Percentiles rank a stretch among this genome's conserved stretches.
Evolutionary conservation across 2,329 filamentous ascomycete genomes (phyloP).

Genomic region (Ilyonectria sp.): DNA sequence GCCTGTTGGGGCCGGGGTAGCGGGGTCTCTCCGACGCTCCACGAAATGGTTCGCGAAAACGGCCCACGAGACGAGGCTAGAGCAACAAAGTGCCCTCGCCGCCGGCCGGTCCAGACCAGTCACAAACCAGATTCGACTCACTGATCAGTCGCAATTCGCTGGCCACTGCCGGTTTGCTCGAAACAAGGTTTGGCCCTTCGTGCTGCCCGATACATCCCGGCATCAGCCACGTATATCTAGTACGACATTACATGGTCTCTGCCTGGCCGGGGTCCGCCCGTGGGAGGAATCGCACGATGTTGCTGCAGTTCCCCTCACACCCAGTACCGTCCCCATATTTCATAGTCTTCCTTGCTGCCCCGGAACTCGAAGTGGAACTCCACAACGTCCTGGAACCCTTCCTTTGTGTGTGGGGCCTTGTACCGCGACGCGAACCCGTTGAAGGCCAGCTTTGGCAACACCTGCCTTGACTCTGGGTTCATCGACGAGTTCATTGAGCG

Average conservation of each 20-base stretch:
- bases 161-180: not conserved
- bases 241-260: conserved; percentile 11
- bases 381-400: conserved; percentile 88
- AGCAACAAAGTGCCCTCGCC: not conserved
- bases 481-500: conserved; percentile 79
- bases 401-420: conserved; percentile 77
- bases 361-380: conserved; percentile 83
- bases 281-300: conserved; percentile 41
- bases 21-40: conserved; percentile 26
- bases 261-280: conserved; percentile 31
- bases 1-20: conserved; percentile 14
- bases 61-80: not conserved
- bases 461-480: conserved; percentile 85
- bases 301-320: conserved; percentile 58
- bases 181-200: conserved; percentile 10
- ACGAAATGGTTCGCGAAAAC: not conserved
- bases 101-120: conserved; percentile 4
- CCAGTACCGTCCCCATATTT: conserved; percentile 86
- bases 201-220: conserved; percentile 9
- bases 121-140: not conserved
- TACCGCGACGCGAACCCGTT: conserved; percentile 81
- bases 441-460: conserved; percentile 86
- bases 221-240: not conserved
- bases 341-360: conserved; percentile 77
- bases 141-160: not conserved